Base-by-base conservation (phyloP, 2,329 filamentous ascomycete species). In the Drechslera avenae region DNA sequence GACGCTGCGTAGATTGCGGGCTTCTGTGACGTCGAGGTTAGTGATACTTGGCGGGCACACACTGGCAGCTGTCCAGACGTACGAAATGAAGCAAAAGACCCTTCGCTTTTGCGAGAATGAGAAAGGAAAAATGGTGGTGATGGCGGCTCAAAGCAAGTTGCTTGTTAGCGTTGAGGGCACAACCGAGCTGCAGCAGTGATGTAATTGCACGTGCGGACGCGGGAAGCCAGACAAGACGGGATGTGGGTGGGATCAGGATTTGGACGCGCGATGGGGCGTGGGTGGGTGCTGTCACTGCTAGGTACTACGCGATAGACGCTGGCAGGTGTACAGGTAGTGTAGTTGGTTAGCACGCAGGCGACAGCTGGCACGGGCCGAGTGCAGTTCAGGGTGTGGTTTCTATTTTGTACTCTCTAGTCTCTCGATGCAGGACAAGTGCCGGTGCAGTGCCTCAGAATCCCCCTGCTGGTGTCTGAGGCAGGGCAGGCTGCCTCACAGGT, bases 121-220 rank as follows among this genome's bases (percentile, higher is more conserved):
- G 50, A 52, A 43, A 21, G 44, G 46, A 43, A 50, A 48, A 54
- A 47, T 40, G 51, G 52, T 26, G 50, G 50, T 54, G 53, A 49
- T 43, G 50, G 46, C 46, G 41, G 39, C 45, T 44, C 33, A 32
- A 41, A 37, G 51, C 28, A 43, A 46, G 33, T 50, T 50, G 50
- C 36, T 43, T 40, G 50, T 50, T 56, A 46, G 54, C 46, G 54
- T 40, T 58, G 51, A 49, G 52, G 33, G 49, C 42, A 51, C 62
- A 59, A 49, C 54, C 50, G 56, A 59, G 62, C 56, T 61, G 48
- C 47, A 47, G 42, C 46, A 43, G 55, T 64, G 63, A 66, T 64
- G 63, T 66, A 64, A 64, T 63, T 49, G 61, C 63, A 64, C 63
- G 61, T 64, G 63, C 61, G 21, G 50, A 56, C 54, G 60, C 58